Percentiles rank a stretch among this genome's conserved stretches.
Conservation (phyloP, 768 basidiomycete species). For the Trametes elegans region DNA sequence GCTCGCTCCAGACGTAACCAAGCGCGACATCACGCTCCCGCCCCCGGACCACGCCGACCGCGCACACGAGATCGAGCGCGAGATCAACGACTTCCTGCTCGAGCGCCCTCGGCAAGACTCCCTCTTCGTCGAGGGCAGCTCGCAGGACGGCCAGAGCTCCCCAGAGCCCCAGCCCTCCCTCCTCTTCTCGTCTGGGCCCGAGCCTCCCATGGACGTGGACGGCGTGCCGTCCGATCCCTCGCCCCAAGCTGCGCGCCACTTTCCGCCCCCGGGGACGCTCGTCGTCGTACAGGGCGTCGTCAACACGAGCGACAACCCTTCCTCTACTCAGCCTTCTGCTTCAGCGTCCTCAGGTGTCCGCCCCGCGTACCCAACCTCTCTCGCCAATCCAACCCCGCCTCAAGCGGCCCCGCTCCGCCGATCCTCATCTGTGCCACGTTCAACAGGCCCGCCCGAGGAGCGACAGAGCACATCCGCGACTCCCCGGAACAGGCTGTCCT, state of each 20-base stretch:
- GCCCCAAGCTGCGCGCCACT: constrained; percentile 29
- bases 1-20: neutral
- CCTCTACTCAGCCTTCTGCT: constrained; percentile 18
- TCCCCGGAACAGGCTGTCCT: constrained; percentile 35
- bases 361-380: constrained; percentile 15
- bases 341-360: constrained; percentile 12
- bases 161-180: neutral
- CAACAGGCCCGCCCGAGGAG: constrained; percentile 25
- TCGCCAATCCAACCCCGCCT: constrained; percentile 5
- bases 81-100: constrained; percentile 22
- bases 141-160: constrained; percentile 5
- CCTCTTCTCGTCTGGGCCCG: neutral
- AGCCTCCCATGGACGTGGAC: neutral
- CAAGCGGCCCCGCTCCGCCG: constrained; percentile 30
- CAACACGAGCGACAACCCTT: constrained; percentile 67
- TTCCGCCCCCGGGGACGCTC: constrained; percentile 73
- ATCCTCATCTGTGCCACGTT: constrained; percentile 26
- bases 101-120: constrained; percentile 6
- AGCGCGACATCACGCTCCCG: neutral
- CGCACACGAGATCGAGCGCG: constrained; percentile 18
- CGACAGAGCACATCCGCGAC: constrained; percentile 34
- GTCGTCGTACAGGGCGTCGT: constrained; percentile 85
- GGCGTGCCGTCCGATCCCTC: constrained; percentile 5
- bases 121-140: constrained; percentile 15
- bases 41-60: neutral